Evolutionary conservation across 164 flowering plant species (phyloP).

Genomic region (Protea cynaroides): DNA sequence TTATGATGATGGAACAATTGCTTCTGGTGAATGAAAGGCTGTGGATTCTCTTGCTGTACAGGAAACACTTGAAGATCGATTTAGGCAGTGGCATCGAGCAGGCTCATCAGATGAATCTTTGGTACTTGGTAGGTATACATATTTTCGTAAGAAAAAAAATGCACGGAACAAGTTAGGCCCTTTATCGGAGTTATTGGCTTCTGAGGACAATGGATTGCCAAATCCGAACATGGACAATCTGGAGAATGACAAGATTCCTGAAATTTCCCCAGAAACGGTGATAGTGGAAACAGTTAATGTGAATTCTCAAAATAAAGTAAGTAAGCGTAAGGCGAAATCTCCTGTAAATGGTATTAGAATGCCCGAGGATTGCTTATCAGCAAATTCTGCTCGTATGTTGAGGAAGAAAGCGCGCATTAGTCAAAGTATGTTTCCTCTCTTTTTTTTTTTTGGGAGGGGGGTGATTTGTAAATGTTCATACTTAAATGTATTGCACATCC

Average conservation of each 20-base stretch:
- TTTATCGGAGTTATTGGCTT: conserved; percentile 17
- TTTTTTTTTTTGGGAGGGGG: not conserved
- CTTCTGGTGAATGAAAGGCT: conserved; percentile 12
- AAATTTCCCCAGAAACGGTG: conserved; percentile 11
- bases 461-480: not conserved
- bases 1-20: conserved; percentile 29
- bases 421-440: conserved; percentile 29
- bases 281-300: conserved; percentile 18
- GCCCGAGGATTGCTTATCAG: conserved; percentile 11
- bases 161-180: conserved; percentile 32
- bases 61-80: conserved; percentile 20
- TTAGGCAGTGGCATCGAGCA: conserved; percentile 10
- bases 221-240: conserved; percentile 22
- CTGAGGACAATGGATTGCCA: conserved; percentile 10
- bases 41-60: conserved; percentile 15
- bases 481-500: not conserved
- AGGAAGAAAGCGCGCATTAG: conserved; percentile 11
- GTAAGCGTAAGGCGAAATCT: conserved; percentile 14
- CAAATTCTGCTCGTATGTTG: conserved; percentile 14
- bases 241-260: conserved; percentile 22
- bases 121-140: conserved; percentile 36
- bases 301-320: conserved; percentile 15
- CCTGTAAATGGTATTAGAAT: conserved; percentile 8
- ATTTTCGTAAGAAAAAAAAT: conserved; percentile 54
- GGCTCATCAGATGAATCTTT: conserved; percentile 24